Evolutionary conservation across 2,329 filamentous ascomycete genomes (phyloP).

Genomic region (Fusarium sp.): DNA sequence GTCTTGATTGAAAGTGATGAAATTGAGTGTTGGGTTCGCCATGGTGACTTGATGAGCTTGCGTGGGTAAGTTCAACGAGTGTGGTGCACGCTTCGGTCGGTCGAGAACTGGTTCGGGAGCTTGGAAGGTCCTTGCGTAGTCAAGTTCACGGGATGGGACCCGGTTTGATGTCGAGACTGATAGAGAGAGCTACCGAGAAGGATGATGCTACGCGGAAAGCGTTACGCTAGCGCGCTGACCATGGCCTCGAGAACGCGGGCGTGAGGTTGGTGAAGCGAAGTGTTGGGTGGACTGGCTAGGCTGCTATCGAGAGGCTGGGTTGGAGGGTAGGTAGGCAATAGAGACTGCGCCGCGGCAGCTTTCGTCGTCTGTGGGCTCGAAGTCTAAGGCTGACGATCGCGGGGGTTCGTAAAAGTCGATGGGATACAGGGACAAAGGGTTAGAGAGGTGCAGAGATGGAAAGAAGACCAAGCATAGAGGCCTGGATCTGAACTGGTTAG

Average conservation of each 20-base stretch:
- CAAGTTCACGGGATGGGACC: constrained; percentile 1
- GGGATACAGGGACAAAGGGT: neutral
- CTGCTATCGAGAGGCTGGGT: constrained; percentile 45
- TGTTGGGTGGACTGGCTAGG: constrained; percentile 32
- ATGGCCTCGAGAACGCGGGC: constrained; percentile 26
- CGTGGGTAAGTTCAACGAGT: neutral
- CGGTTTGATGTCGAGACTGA: constrained; percentile 4
- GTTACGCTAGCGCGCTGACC: constrained; percentile 25
- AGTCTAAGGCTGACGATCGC: constrained; percentile 5
- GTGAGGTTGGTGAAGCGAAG: constrained; percentile 22
- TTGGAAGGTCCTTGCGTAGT: constrained; percentile 1
- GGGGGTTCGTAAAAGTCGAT: neutral
- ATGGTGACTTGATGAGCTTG: constrained; percentile 60
- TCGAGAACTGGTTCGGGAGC: constrained; percentile 1
- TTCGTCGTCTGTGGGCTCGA: constrained; percentile 8
- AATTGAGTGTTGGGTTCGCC: constrained; percentile 86
- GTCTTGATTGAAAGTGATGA: constrained; percentile 99
- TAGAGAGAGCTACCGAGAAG: constrained; percentile 11
- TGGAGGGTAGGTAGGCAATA: constrained; percentile 31
- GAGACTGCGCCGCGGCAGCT: constrained; percentile 22
- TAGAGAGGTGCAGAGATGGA: neutral
- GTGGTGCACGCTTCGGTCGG: constrained; percentile 1
- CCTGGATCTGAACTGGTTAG: neutral
- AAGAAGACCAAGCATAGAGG: neutral
- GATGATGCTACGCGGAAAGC: constrained; percentile 13